Evolutionary conservation across 1,139 yeast genomes (phyloP).

Genomic region (Pichia cactophila): DNA sequence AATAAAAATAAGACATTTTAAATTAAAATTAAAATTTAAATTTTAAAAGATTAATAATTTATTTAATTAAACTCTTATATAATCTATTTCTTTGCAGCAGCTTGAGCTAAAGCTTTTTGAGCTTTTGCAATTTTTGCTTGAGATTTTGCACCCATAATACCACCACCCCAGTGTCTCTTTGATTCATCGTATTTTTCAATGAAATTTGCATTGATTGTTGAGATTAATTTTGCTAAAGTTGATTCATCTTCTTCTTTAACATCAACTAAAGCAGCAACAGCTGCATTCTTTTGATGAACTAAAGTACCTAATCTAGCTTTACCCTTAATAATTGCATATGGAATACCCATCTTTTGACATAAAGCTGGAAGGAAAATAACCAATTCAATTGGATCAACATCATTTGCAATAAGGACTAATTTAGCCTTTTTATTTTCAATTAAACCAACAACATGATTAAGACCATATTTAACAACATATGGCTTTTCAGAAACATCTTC

Average conservation of each 20-base stretch:
- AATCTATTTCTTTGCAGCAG: slow-evolving; percentile 40
- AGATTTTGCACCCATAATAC: slow-evolving; percentile 92
- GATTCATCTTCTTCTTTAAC: slow-evolving; percentile 91
- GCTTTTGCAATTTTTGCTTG: slow-evolving; percentile 51
- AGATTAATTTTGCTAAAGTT: slow-evolving; percentile 83
- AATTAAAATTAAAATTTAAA: background rate
- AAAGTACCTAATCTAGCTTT: slow-evolving; percentile 97
- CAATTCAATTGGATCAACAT: slow-evolving; percentile 97
- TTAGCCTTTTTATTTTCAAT: slow-evolving; percentile 98
- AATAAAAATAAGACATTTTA: background rate
- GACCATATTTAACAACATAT: slow-evolving; percentile 91
- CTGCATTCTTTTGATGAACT: slow-evolving; percentile 93
- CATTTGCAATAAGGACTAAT: slow-evolving; percentile 94
- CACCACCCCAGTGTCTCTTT: slow-evolving; percentile 99
- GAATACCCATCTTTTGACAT: slow-evolving; percentile 98
- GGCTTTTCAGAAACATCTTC: slow-evolving; percentile 96
- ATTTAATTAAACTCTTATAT: background rate
- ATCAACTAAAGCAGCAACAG: slow-evolving; percentile 95
- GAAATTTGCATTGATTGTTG: slow-evolving; percentile 91
- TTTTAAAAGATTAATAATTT: background rate
- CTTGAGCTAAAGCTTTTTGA: slow-evolving; percentile 61
- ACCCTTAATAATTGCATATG: slow-evolving; percentile 97
- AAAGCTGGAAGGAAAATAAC: slow-evolving; percentile 96
- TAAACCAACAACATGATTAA: slow-evolving; percentile 95
- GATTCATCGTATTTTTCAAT: slow-evolving; percentile 85